Conservation (phyloP, 2,329 filamentous ascomycete species). For the Leptographium wingfieldii region DNA sequence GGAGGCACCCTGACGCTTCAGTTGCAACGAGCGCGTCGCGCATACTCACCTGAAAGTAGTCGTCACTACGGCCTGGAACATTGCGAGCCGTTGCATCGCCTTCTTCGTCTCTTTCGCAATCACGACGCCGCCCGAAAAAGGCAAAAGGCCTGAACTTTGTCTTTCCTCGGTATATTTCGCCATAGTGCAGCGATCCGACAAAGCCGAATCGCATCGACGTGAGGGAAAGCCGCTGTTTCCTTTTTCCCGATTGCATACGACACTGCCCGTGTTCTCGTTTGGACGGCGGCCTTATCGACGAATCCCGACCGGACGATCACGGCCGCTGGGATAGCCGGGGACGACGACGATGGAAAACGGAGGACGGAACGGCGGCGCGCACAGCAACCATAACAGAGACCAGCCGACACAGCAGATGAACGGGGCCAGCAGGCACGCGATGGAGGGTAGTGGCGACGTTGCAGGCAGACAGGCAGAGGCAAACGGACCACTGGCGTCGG, state of each 20-base stretch:
- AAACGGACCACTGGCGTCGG: not conserved
- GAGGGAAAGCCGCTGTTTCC: not conserved
- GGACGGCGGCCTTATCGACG: not conserved
- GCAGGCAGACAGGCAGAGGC: not conserved
- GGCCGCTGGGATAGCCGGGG: not conserved
- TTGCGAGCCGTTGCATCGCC: no score
- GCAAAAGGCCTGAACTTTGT: no score
- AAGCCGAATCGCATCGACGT: not conserved
- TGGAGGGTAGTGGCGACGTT: not conserved
- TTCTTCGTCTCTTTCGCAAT: no score
- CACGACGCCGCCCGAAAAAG: no score
- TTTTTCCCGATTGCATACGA: not conserved
- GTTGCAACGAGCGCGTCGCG: not conserved
- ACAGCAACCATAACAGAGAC: conserved; percentile 44
- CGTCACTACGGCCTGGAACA: no score
- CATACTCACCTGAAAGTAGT: no score
- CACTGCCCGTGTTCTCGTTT: not conserved
- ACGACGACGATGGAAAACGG: conserved; percentile 23
- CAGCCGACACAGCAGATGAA: conserved; percentile 3
- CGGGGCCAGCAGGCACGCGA: not conserved
- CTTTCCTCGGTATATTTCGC: no score
- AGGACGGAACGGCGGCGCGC: conserved; percentile 35
- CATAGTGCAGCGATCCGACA: no score
- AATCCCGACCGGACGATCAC: not conserved
- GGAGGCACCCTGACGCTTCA: no score